Conservation (phyloP, 345 rosid species). For the Populus alba region DNA sequence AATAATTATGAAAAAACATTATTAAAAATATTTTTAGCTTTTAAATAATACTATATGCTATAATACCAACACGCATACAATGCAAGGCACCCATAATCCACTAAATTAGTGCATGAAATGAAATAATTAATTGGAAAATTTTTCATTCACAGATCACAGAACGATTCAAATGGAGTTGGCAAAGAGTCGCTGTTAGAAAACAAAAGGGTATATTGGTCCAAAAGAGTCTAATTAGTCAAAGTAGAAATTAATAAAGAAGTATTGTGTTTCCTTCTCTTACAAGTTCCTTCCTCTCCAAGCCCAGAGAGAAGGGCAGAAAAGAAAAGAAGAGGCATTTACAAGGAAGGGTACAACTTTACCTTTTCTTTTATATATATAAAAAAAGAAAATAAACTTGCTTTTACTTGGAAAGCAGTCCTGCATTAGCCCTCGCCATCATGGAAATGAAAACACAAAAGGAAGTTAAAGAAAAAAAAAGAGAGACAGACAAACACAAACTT, state of each 20-base stretch:
- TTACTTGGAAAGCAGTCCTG: too few relatives aligned
- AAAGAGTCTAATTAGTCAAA: background rate
- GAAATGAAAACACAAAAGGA: background rate
- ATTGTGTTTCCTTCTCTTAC: too few relatives aligned
- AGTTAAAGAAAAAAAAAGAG: background rate
- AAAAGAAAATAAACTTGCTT: too few relatives aligned
- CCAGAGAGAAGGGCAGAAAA: background rate
- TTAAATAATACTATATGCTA: too few relatives aligned
- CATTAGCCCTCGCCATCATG: too few relatives aligned
- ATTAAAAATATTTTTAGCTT: too few relatives aligned
- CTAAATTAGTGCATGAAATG: background rate
- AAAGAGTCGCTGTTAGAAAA: background rate
- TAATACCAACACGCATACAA: too few relatives aligned
- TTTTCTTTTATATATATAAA: background rate
- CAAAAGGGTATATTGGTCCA: background rate
- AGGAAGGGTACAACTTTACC: background rate
- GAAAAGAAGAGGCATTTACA: background rate
- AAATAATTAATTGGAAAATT: background rate
- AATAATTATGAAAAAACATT: too few relatives aligned
- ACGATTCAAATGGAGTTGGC: background rate
- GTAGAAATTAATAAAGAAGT: background rate
- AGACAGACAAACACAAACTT: conserved; percentile 1
- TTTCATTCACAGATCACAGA: too few relatives aligned
- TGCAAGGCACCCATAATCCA: background rate
- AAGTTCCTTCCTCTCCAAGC: background rate